A percentile compares a stretch with the other conserved stretches of the same genome.
phyloP scores from a whole-genome alignment of 306 rosid species.

The Cucurbita argyrosperma region DNA sequence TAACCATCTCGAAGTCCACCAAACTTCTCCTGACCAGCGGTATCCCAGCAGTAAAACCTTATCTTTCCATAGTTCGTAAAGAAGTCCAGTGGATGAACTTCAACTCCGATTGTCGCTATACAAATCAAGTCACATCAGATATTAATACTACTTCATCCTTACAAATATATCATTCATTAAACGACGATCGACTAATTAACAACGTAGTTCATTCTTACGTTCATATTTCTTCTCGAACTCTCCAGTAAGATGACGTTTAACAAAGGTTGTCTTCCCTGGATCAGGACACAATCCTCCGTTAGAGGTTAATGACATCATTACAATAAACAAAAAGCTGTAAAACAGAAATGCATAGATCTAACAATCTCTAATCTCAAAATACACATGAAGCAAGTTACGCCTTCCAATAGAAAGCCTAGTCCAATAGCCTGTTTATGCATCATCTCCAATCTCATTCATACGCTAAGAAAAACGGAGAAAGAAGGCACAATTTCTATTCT shows the following conservation, averaged over 20 bases:
- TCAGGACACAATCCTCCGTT: neutral
- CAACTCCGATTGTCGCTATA: conserved; percentile 19
- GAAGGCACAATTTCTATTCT: neutral
- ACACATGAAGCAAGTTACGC: neutral
- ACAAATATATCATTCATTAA: neutral
- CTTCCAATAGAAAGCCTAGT: neutral
- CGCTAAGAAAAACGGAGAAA: neutral
- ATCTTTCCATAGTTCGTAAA: conserved; percentile 15
- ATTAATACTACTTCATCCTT: neutral
- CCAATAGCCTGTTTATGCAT: neutral
- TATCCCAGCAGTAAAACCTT: conserved; percentile 20
- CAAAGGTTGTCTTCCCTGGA: conserved; percentile 21
- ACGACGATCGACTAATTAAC: neutral
- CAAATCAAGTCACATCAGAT: neutral
- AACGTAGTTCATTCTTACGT: neutral
- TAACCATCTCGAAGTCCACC: conserved; percentile 23
- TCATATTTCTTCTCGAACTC: conserved; percentile 23
- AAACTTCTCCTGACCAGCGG: conserved; percentile 21
- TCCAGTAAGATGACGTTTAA: conserved; percentile 17
- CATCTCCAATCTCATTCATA: neutral
- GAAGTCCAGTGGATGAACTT: conserved; percentile 21
- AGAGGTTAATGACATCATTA: neutral
- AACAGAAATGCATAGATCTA: neutral
- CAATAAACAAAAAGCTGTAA: neutral
- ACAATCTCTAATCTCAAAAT: neutral